Evolutionary conservation across 1,139 yeast genomes (phyloP).

Genomic region (Candida tropicalis): DNA sequence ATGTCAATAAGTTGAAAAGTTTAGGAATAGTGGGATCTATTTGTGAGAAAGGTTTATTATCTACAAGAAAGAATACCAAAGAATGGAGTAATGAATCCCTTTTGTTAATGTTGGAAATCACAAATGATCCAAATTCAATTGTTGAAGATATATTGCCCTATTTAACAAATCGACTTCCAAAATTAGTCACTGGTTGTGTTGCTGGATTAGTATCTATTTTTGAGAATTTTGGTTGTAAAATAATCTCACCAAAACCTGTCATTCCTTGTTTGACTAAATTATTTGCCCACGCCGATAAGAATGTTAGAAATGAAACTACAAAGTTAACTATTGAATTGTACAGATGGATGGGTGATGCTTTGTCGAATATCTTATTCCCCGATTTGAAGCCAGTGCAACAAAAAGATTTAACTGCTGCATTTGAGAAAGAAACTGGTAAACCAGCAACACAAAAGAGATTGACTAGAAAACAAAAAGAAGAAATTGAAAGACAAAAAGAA

Average conservation of each 20-base stretch:
- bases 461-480: conserved; percentile 51
- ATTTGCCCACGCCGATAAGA: conserved; percentile 85
- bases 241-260: conserved; percentile 62
- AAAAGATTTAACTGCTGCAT: conserved; percentile 76
- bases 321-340: conserved; percentile 70
- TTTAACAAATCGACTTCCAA: conserved; percentile 69
- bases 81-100: conserved; percentile 65
- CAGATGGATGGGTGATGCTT: conserved; percentile 73
- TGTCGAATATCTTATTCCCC: conserved; percentile 63
- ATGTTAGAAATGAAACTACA: conserved; percentile 80
- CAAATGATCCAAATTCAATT: conserved; percentile 63
- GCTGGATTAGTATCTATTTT: conserved; percentile 59
- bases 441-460: conserved; percentile 58
- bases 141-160: conserved; percentile 70
- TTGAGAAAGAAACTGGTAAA: conserved; percentile 52
- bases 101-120: conserved; percentile 60
- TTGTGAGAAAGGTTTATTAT: conserved; percentile 79
- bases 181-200: conserved; percentile 71
- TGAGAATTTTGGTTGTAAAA: conserved; percentile 68
- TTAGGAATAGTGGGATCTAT: conserved; percentile 55
- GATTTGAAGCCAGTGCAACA: conserved; percentile 90
- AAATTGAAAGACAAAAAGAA: conserved; percentile 22
- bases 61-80: conserved; percentile 77
- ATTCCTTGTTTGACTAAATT: conserved; percentile 65
- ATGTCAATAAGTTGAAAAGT: conserved; percentile 39